These are phyloP conservation scores for Scytalidium lignicola DNA, from an alignment of 2,329 filamentous ascomycete species.

Conservation along the genomic window DNA sequence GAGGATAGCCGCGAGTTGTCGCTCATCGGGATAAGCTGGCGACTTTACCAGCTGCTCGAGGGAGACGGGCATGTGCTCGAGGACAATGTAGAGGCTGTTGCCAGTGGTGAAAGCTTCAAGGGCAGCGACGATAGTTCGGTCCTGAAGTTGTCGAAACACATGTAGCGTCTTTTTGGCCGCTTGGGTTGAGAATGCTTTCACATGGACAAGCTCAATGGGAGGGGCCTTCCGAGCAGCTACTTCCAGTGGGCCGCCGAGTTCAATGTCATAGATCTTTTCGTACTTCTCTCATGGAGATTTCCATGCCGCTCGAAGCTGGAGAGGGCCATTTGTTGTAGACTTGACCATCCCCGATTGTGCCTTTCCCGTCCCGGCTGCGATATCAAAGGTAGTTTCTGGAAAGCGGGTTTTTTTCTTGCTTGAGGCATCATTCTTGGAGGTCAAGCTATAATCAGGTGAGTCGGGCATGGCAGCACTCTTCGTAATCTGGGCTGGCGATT, in stretches of 20 bases:
- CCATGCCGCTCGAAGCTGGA: too few relatives aligned
- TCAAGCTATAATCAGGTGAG: too few relatives aligned
- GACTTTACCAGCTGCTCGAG: slow-evolving; percentile 12
- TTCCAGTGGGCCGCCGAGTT: slow-evolving; percentile 6
- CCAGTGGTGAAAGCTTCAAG: slow-evolving; percentile 15
- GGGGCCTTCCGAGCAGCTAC: slow-evolving; percentile 11
- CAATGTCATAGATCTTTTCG: slow-evolving; percentile 9
- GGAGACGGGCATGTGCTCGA: slow-evolving; percentile 16
- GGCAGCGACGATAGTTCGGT: slow-evolving; percentile 12
- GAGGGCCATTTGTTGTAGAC: too few relatives aligned
- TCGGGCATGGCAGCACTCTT: too few relatives aligned
- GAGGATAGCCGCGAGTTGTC: slow-evolving; percentile 11
- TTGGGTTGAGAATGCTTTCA: slow-evolving; percentile 13
- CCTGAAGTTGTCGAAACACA: slow-evolving; percentile 9
- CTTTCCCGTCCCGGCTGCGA: too few relatives aligned
- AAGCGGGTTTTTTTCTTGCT: too few relatives aligned
- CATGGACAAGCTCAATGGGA: slow-evolving; percentile 11
- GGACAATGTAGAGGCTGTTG: slow-evolving; percentile 10
- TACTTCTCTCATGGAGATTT: slow-evolving; percentile 11
- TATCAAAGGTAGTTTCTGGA: too few relatives aligned
- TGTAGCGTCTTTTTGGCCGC: slow-evolving; percentile 9
- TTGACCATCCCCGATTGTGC: too few relatives aligned
- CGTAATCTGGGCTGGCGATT: too few relatives aligned
- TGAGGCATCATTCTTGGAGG: too few relatives aligned
- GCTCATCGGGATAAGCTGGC: slow-evolving; percentile 10